These are phyloP conservation scores for Aciculosporium take DNA, from an alignment of 2,329 filamentous ascomycete genomes.

Conservation along the genomic window DNA sequence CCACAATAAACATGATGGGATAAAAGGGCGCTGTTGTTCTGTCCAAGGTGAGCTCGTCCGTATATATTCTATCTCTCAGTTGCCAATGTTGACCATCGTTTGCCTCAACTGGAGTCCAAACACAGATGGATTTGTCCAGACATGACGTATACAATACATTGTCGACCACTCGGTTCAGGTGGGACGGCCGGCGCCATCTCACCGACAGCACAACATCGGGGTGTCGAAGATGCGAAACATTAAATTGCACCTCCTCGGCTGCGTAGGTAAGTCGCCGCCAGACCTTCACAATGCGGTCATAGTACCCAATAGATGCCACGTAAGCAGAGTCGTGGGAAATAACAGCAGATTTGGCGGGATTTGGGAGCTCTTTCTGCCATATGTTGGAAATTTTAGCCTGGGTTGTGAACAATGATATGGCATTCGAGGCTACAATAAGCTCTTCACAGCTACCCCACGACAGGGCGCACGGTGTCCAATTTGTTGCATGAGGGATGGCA, in stretches of 20 bases:
- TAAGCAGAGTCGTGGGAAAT: conserved; percentile 80
- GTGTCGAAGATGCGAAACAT: conserved; percentile 82
- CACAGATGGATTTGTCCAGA: conserved; percentile 61
- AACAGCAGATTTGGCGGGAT: conserved; percentile 54
- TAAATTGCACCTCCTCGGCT: conserved; percentile 70
- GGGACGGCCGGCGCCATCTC: conserved; percentile 70
- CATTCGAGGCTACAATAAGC: conserved; percentile 60
- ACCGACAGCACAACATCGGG: conserved; percentile 65
- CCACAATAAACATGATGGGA: conserved; percentile 56
- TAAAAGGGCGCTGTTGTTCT: conserved; percentile 10
- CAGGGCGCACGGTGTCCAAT: conserved; percentile 32
- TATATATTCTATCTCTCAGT: conserved; percentile 69
- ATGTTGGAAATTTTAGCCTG: conserved; percentile 36
- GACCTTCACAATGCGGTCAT: conserved; percentile 78
- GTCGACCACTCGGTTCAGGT: conserved; percentile 63
- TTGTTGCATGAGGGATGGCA: conserved; percentile 20
- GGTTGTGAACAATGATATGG: conserved; percentile 53
- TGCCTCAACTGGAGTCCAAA: conserved; percentile 70
- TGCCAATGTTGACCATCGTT: conserved; percentile 58
- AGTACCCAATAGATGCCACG: conserved; percentile 64
- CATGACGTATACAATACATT: conserved; percentile 88
- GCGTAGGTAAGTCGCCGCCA: conserved; percentile 84
- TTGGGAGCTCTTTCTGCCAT: conserved; percentile 66
- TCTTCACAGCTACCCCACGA: conserved; percentile 86
- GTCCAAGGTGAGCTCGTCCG: conserved; percentile 54